Evolutionary conservation across 192 early-diverging fungal genomes (phyloP).

Genomic region (Coemansia sp.): DNA sequence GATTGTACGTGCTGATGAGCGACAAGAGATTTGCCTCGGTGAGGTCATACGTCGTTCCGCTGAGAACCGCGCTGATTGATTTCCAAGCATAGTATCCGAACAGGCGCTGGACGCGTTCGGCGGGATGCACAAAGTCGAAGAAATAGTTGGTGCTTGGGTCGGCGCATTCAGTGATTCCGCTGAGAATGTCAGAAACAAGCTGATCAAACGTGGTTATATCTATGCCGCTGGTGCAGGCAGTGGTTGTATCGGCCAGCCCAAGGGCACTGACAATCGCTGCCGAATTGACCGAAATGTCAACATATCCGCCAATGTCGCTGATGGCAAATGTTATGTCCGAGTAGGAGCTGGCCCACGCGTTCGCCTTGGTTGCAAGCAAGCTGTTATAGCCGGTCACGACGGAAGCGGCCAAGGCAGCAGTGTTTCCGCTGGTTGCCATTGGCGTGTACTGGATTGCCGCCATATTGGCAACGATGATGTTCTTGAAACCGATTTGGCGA

Average conservation of each 20-base stretch:
- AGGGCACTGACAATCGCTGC: constrained; percentile 16
- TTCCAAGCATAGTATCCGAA: constrained; percentile 26
- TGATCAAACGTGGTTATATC: neutral
- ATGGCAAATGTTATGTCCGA: constrained; percentile 14
- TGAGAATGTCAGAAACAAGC: neutral
- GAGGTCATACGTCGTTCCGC: constrained; percentile 8
- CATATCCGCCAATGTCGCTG: constrained; percentile 23
- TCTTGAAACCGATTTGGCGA: constrained; percentile 28
- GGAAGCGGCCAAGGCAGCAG: neutral
- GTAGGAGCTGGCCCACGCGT: constrained; percentile 14
- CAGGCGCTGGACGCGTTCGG: constrained; percentile 34
- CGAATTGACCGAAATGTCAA: constrained; percentile 16
- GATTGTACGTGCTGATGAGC: constrained; percentile 27
- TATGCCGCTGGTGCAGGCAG: constrained; percentile 13
- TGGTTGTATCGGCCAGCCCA: constrained; percentile 19
- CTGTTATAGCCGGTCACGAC: constrained; percentile 15
- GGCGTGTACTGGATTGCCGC: constrained; percentile 42
- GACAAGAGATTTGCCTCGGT: constrained; percentile 22
- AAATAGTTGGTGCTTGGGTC: constrained; percentile 28
- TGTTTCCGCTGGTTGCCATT: constrained; percentile 1
- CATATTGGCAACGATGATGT: constrained; percentile 31
- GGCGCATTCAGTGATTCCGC: constrained; percentile 9
- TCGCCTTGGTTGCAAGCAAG: constrained; percentile 15
- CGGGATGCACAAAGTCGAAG: constrained; percentile 32
- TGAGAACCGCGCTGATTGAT: neutral